Base-by-base conservation (phyloP, 2,329 filamentous ascomycete genomes). In the Penicillium sp. region DNA sequence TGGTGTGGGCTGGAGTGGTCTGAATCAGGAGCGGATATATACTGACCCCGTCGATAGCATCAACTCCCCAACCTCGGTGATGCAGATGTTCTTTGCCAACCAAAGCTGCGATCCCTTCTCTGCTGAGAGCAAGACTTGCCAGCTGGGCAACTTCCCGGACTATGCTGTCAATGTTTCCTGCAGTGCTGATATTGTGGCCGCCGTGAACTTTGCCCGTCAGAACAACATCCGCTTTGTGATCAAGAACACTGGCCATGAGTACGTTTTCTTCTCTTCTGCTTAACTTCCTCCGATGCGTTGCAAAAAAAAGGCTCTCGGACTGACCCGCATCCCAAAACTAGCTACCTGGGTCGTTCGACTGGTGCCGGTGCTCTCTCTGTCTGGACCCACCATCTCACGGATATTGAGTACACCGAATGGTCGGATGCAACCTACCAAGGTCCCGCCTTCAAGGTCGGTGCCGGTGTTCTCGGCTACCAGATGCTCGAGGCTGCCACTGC, bases 331-430 rank as follows among this genome's bases (percentile, higher is more conserved):
- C 19, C 19, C 19, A 5, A 11, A 40, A 25, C 11, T n/a, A 68
- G 72, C 63, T 66, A 72, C 51, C 58, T 83, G 35, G 88, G 87
- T 45, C 84, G 85, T 37, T 87, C 84, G 0, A 86, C 86, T 0
- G 88, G 87, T 37, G 83, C 82, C 48, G 86, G 87, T 2, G 80
- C 67, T 7, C 65, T 75, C 30, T 68, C 70, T 4, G 66, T 76
- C 26, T 76, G 74, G 74, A 76, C 69, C 13, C 74, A 76, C 55
- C 48, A 74, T 43, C 58, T 76, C 46, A 73, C 70, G 38, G 58
- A 66, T 19, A 69, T 76, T 26, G 65, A 73, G 11, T 70, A 69
- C 54, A 35, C 64, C 26, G 64, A 73, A 55, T 84, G 78, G 61
- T 74, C 74, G 1, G 72, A 76, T 28, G 26, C 68, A 1, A 58